These are phyloP conservation scores for Scedosporium minutisporum DNA, from an alignment of 2,329 filamentous ascomycete species.

Conservation along the genomic window DNA sequence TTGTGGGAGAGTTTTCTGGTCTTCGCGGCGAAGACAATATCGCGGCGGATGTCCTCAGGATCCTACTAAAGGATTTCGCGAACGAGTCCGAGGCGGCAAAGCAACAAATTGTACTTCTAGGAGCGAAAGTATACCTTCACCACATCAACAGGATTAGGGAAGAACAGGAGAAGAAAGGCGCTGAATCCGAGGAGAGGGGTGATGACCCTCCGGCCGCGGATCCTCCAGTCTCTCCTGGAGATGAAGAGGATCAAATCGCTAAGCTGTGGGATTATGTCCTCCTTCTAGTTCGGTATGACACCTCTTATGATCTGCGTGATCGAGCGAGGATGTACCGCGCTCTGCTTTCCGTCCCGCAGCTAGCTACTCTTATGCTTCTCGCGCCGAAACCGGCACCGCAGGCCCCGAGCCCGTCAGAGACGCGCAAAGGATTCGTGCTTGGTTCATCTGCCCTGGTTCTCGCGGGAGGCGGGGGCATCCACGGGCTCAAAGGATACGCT, in stretches of 20 bases:
- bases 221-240: conserved; percentile 14
- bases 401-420: conserved; percentile 79
- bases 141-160: conserved; percentile 60
- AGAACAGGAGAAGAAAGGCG: conserved; percentile 23
- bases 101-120: conserved; percentile 82
- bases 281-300: conserved; percentile 81
- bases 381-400: conserved; percentile 92
- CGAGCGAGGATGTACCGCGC: conserved; percentile 81
- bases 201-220: conserved; percentile 19
- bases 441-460: conserved; percentile 82
- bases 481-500: conserved; percentile 71
- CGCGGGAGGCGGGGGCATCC: conserved; percentile 62
- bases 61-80: conserved; percentile 75
- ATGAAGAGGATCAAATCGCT: conserved; percentile 57
- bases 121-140: conserved; percentile 93
- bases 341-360: conserved; percentile 71
- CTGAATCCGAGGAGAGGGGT: conserved; percentile 19
- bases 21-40: conserved; percentile 76
- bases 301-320: conserved; percentile 89
- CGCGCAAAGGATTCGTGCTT: conserved; percentile 64
- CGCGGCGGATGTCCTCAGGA: conserved; percentile 82
- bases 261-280: conserved; percentile 78
- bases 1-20: conserved; percentile 88
- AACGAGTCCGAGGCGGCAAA: conserved; percentile 80
- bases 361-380: conserved; percentile 81